Base-by-base conservation (phyloP, 306 rosid species). In the Potentilla sterilis region DNA sequence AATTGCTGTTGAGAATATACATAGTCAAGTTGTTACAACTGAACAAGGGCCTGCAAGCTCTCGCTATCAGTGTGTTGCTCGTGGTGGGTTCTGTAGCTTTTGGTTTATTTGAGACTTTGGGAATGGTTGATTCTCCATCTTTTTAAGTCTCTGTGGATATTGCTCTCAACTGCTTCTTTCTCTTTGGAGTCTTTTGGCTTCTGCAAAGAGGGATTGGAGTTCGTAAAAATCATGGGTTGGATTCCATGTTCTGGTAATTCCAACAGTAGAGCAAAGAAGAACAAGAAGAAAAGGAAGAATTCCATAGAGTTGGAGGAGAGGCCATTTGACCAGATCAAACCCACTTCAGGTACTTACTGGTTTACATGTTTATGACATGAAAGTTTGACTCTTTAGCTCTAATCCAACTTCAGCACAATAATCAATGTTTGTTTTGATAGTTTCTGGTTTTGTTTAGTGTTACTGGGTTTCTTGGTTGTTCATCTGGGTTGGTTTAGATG, bases 191-290 rank as follows among this genome's bases (percentile, higher is more conserved):
- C 69, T 51, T 74, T 74, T 40, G 66, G 52, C 66, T 73, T 51
- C 68, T 40, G 69, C 4, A 41, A 37, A 37, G 51, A 77, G 16
- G 22, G 55, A 70, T 38, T 10, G 67, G 69, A 42, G 43, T 22
- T 11, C 28, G 41, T 43, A 14, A 12, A 58, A 80, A 83, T 43
- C 67, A 95, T 95, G 97, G 85, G 93, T 83, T 95, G 97, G 93
- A 87, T 92, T 84, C 97, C 92, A 9, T 92, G 98, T 83, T 89
- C 90, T 68, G 96, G 98, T 81, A 77, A 67, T 70, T 85, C 89
- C 57, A 83, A 78, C 84, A 66, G 85, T 47, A 92, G 86, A 59
- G 80, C 76, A 77, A 88, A 86, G 79, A 81, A 81, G 79, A 79
- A 79, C 76, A 68, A 77, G 69, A 82, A 84, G 82, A 82, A 79